Base-by-base conservation (phyloP, 2,329 filamentous ascomycete genomes). In the Fusarium robinianum region DNA sequence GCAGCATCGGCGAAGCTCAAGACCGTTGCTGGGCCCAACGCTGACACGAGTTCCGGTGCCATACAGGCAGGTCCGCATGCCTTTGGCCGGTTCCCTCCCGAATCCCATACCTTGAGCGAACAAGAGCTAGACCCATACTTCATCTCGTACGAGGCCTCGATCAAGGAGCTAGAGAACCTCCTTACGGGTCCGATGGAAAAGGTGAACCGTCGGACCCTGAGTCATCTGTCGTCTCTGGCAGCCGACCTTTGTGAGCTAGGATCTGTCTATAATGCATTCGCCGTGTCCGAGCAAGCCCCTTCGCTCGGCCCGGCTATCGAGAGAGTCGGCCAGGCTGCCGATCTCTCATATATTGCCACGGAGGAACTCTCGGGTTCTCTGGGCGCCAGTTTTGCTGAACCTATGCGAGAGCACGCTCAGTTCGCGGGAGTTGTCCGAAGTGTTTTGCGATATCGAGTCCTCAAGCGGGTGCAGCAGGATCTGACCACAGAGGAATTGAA, bases 91-190 rank as follows among this genome's bases (percentile, higher is more conserved):
- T 96, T 99, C 55, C 94, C 94, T 5, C 86, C 89, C 0, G 84
- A 89, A 17, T 79, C 84, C 3, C 81, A 85, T 51, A 81, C 83
- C 39, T 72, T 97, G 40, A 88, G 81, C 55, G 95, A 99, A 66
- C 84, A 90, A 60, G 92, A 97, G 39, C 77, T 99, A 11, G 94
- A 99, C 62, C 90, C 91, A 2, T 99, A 97, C 67, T 99, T 99
- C 69, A 85, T 92, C 46, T 87, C 89, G 24, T 99, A 95, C 57
- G 95, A 99, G 66, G 79, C 85, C 3, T 92, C 90, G 2, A 96
- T 91, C 8, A 90, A 94, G 64, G 92, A 97, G 55, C 76, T 97
- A 2, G 95, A 99, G 67, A 76, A 86, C 11, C 78, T 97, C 5
- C 76, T 99, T 3, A 90, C 88, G 61, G 94, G 94, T 0, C 90